Evolutionary conservation across 2,329 filamentous ascomycete species (phyloP), one percentile per base, ranked within the genome.

Genomic region (Podosphaera xanthii): DNA sequence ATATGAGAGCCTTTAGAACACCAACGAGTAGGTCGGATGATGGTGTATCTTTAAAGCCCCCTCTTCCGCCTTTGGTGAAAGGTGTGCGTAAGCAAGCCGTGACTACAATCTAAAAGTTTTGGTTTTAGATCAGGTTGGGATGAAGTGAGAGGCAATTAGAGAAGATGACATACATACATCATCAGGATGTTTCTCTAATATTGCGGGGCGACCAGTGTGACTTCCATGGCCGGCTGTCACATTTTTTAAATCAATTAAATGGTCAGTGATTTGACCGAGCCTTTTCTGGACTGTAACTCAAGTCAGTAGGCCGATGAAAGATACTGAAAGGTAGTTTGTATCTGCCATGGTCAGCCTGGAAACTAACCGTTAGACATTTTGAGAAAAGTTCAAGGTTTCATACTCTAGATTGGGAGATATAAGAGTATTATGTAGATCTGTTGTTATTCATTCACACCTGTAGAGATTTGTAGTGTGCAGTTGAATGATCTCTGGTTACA

Each of bases 31-130:
- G 77, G 72, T 97, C 91, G 48, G 88, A 80, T 5, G 86, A 87
- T 59, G 81, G 77, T 7, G 92, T 97, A 73, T 97, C 92, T 76
- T 97, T 97, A 78, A 98, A 92, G 57, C 82, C 85, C 65, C 92
- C 92, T 74, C 89, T 90, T 68, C 90, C 89, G 65, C 89, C 91
- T 73, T 88, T 94, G 64, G 89, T 95, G 72, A 97, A 83, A 67
- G 92, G 81, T 14, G 88, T 94, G 67, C 92, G 88, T 68, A 96
- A 86, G 65, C 86, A 87, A 65, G 86, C 87, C 62, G 92, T 97
- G 63, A 98, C 82, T 68, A 98, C 92, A 64, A 97, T 81, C 80
- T 83, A 64, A 33, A 59, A 55, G 30, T 22, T 38, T 22, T 14
- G 31, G 58, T 48, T 57, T 67, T 71, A 62, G 35, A 22, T 42